Percentiles rank a stretch among this genome's conserved stretches.
Evolutionary conservation across 768 basidiomycete species (phyloP).

Genomic region (Suillus clintonianus): DNA sequence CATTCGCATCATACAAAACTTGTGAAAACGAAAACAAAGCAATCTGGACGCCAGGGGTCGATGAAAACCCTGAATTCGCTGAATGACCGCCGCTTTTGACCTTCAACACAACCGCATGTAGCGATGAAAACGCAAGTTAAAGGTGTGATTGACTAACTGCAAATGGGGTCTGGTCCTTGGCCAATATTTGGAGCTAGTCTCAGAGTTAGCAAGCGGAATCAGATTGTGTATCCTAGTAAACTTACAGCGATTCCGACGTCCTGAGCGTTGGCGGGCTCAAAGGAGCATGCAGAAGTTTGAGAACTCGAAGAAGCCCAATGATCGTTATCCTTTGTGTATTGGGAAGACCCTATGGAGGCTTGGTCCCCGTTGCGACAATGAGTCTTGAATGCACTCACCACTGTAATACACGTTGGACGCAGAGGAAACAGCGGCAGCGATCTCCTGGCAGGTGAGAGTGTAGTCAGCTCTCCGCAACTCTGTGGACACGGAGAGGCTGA

Average conservation of each 20-base stretch:
- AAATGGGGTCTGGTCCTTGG: slow-evolving; percentile 47
- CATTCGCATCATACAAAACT: slow-evolving; percentile 38
- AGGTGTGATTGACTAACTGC: slow-evolving; percentile 40
- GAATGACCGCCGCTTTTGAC: slow-evolving; percentile 67
- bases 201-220: background rate
- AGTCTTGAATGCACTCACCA: slow-evolving; percentile 25
- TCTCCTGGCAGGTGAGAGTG: slow-evolving; percentile 35
- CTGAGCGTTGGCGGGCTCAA: slow-evolving; percentile 55
- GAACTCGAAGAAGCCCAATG: slow-evolving; percentile 57
- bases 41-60: slow-evolving; percentile 61
- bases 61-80: slow-evolving; percentile 57
- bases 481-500: background rate
- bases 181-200: slow-evolving; percentile 49
- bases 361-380: background rate
- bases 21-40: slow-evolving; percentile 51
- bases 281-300: slow-evolving; percentile 49
- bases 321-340: slow-evolving; percentile 43
- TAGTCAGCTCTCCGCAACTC: background rate
- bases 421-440: slow-evolving; percentile 39
- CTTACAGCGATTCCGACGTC: slow-evolving; percentile 53
- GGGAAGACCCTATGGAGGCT: slow-evolving; percentile 10
- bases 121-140: background rate
- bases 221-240: background rate
- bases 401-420: slow-evolving; percentile 48
- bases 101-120: slow-evolving; percentile 28